Percentiles rank a stretch among this genome's conserved stretches.
Conservation (phyloP, 768 basidiomycete species). For the Leccinum obscurum region DNA sequence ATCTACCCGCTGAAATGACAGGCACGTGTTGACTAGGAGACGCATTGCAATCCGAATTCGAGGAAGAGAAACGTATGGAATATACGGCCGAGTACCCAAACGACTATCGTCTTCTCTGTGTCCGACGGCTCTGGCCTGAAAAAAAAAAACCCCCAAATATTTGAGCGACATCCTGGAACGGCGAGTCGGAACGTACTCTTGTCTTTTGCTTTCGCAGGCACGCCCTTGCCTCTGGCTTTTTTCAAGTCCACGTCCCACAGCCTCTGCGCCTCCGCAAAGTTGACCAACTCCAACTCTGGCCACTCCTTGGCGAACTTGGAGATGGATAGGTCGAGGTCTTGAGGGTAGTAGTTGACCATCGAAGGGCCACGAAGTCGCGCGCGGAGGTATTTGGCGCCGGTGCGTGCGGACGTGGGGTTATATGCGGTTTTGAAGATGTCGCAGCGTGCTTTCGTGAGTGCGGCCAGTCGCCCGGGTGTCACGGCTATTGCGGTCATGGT, state of each 20-base stretch:
- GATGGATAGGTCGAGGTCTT: slow-evolving; percentile 55
- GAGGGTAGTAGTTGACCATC: slow-evolving; percentile 50
- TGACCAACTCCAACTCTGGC: slow-evolving; percentile 59
- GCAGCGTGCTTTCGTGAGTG: slow-evolving; percentile 51
- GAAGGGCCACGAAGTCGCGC: slow-evolving; percentile 80
- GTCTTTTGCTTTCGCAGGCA: slow-evolving; percentile 76
- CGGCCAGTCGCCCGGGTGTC: neutral
- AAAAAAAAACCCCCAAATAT: neutral
- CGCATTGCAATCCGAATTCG: no score
- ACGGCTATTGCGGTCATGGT: neutral
- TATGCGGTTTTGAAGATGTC: slow-evolving; percentile 84
- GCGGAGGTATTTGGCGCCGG: slow-evolving; percentile 91
- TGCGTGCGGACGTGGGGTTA: slow-evolving; percentile 79
- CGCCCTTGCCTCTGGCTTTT: slow-evolving; percentile 78
- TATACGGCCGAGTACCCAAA: neutral
- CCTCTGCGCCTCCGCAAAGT: slow-evolving; percentile 67
- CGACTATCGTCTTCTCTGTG: slow-evolving; percentile 42
- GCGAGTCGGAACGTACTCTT: slow-evolving; percentile 46
- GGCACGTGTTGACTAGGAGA: no score
- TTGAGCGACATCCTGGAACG: neutral
- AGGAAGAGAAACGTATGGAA: neutral
- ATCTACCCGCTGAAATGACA: no score
- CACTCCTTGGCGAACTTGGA: slow-evolving; percentile 49
- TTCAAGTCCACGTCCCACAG: slow-evolving; percentile 65
- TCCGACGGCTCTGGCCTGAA: slow-evolving; percentile 54